Conservation (phyloP, 2,329 filamentous ascomycete genomes). For the Paracamarosporium sp. region DNA sequence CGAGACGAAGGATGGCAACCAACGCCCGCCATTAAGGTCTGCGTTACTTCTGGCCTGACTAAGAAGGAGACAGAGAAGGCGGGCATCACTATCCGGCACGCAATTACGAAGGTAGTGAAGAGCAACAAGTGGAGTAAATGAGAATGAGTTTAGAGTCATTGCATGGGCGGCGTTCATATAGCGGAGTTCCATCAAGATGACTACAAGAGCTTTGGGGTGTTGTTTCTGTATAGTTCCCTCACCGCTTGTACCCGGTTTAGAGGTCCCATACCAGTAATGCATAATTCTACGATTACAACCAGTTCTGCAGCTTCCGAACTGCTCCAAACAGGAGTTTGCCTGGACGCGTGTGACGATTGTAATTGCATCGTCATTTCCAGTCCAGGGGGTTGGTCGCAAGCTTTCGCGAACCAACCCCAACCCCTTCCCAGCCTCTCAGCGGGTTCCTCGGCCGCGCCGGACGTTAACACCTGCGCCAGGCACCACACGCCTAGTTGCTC, state of each 20-base stretch:
- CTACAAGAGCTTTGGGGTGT: neutral
- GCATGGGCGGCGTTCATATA: constrained; percentile 4
- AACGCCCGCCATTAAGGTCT: constrained; percentile 88
- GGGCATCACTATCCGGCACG: constrained; percentile 84
- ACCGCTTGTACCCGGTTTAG: neutral
- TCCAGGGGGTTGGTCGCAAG: neutral
- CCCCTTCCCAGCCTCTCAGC: constrained; percentile 9
- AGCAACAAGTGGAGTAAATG: constrained; percentile 48
- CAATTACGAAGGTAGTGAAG: constrained; percentile 89
- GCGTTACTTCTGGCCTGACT: constrained; percentile 83
- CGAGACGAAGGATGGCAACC: constrained; percentile 72
- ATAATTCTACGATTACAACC: neutral
- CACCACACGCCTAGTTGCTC: neutral
- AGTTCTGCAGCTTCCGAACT: neutral
- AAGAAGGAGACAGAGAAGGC: constrained; percentile 98
- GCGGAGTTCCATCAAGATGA: neutral
- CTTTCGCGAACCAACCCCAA: constrained; percentile 5
- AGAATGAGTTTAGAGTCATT: neutral
- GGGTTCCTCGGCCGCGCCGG: neutral
- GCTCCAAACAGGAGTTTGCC: neutral
- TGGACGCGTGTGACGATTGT: neutral
- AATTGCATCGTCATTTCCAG: constrained; percentile 9
- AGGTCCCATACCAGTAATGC: constrained; percentile 1
- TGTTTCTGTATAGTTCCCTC: neutral
- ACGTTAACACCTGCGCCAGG: neutral